These are phyloP conservation scores for Fistulinella staudtii DNA, from an alignment of 1,284 basidiomycete species.

Conservation along the genomic window DNA sequence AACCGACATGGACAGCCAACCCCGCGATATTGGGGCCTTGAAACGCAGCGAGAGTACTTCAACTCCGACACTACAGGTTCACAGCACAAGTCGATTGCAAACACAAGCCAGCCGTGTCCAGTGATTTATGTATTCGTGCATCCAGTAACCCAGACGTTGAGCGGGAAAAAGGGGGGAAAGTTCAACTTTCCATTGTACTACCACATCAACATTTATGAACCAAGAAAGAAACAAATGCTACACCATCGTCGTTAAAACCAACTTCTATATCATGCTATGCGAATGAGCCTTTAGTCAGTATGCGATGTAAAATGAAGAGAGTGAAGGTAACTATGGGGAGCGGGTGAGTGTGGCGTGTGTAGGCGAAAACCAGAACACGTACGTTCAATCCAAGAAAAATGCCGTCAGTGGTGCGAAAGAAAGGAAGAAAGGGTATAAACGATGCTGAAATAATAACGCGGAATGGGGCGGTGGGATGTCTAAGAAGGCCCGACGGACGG, in stretches of 20 bases:
- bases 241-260: too few relatives aligned
- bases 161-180: too few relatives aligned
- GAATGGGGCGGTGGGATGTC: neutral
- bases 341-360: neutral
- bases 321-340: neutral
- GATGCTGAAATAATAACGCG: neutral
- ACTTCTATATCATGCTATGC: slow-evolving; percentile 15
- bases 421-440: neutral
- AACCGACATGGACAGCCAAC: too few relatives aligned
- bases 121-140: too few relatives aligned
- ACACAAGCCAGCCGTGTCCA: neutral
- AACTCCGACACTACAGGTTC: too few relatives aligned
- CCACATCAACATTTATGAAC: too few relatives aligned
- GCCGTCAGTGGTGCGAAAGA: too few relatives aligned
- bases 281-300: slow-evolving; percentile 15
- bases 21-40: neutral
- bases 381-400: slow-evolving; percentile 2
- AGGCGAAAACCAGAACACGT: neutral
- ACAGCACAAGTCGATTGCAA: neutral
- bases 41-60: too few relatives aligned
- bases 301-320: slow-evolving; percentile 3
- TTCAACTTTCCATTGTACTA: too few relatives aligned
- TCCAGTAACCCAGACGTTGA: too few relatives aligned
- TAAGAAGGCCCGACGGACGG: slow-evolving; percentile 4
- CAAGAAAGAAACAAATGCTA: too few relatives aligned